phyloP scores from a whole-genome alignment of 2,329 filamentous ascomycete species.

The Ophiognomonia clavigignenti-juglandacearum region DNA sequence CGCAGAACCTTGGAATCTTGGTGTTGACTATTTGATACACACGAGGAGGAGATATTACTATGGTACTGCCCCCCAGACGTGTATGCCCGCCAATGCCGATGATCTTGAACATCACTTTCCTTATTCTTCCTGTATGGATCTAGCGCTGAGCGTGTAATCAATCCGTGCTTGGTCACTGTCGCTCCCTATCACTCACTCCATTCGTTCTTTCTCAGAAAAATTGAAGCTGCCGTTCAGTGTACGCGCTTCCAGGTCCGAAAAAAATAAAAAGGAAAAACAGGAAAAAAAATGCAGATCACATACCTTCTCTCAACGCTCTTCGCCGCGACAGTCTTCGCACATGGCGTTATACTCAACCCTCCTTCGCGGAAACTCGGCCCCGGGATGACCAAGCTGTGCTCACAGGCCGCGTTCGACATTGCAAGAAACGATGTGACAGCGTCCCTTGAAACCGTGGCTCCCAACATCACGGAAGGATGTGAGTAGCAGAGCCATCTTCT shows the following conservation, averaged over 20 bases:
- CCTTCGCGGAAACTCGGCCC: constrained; percentile 2
- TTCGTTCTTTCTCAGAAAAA: background rate
- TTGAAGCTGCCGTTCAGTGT: too few species aligned
- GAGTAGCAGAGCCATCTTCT: background rate
- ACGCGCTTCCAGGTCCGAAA: too few species aligned
- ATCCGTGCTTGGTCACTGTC: background rate
- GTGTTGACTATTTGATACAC: background rate
- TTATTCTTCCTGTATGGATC: background rate
- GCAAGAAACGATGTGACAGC: constrained; percentile 4
- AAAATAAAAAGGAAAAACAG: too few species aligned
- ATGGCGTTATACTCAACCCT: constrained; percentile 2
- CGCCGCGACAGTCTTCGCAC: background rate
- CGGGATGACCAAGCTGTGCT: constrained; percentile 3
- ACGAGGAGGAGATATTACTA: too few species aligned
- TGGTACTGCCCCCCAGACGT: too few species aligned
- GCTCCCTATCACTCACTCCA: constrained; percentile 5
- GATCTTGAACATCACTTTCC: too few species aligned
- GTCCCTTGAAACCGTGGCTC: constrained; percentile 7
- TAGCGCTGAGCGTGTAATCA: constrained; percentile 2
- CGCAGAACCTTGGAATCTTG: background rate
- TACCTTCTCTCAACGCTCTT: background rate
- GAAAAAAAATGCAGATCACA: background rate
- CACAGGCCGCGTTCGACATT: constrained; percentile 7
- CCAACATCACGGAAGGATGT: constrained; percentile 9
- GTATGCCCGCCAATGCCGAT: too few species aligned